A percentile compares a stretch with the other conserved stretches of the same genome.
phyloP scores from a whole-genome alignment of 202 grass and related monocot genomes.

The Setaria italica region DNA sequence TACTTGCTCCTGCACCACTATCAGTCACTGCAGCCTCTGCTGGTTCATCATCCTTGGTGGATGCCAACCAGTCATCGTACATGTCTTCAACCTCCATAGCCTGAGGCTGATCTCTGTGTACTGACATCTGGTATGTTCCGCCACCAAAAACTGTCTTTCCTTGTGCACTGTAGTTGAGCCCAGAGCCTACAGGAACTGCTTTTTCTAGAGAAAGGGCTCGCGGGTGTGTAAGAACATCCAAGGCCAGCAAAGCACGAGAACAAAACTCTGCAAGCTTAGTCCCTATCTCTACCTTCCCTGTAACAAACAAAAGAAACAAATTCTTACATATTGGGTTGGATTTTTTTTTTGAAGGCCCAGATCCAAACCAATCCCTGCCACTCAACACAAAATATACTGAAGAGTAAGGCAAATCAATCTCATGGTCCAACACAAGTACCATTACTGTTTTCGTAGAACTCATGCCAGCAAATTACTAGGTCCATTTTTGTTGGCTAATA shows the following conservation, averaged over 20 bases:
- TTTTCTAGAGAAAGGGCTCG: slow-evolving; percentile 65
- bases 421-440: background rate
- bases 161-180: slow-evolving; percentile 19
- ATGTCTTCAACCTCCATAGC: slow-evolving; percentile 57
- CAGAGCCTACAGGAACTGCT: slow-evolving; percentile 41
- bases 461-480: background rate
- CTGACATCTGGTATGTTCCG: slow-evolving; percentile 21
- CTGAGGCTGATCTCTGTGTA: slow-evolving; percentile 20
- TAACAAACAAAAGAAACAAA: slow-evolving; percentile 39
- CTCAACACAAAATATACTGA: background rate
- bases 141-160: slow-evolving; percentile 46
- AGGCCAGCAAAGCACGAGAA: slow-evolving; percentile 63
- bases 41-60: slow-evolving; percentile 53
- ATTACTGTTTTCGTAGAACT: background rate
- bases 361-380: background rate
- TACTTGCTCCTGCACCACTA: slow-evolving; percentile 26
- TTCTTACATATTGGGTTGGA: background rate
- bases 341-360: background rate
- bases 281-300: slow-evolving; percentile 86
- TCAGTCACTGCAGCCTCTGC: slow-evolving; percentile 20
- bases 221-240: slow-evolving; percentile 91
- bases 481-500: background rate
- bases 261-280: slow-evolving; percentile 70
- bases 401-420: background rate
- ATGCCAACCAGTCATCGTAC: slow-evolving; percentile 58